Base-by-base conservation (phyloP, 805 yeast genomes). In the Hanseniaspora meyeri region DNA sequence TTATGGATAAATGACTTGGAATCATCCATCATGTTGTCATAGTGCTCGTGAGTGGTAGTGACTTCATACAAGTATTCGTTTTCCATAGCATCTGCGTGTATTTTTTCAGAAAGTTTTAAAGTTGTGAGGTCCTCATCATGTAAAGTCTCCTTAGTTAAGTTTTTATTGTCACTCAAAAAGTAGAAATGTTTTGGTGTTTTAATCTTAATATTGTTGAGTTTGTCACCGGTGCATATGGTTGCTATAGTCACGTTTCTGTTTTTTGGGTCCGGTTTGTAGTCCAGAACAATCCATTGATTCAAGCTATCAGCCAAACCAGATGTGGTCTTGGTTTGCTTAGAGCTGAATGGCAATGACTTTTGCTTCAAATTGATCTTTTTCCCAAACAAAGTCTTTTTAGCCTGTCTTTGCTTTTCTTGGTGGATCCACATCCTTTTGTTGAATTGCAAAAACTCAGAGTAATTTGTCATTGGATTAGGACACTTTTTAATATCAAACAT, bases 371-470 rank as follows among this genome's bases (percentile, higher is more conserved):
- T 77, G 9, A 89, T 85, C 46, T 91, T 80, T 66, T 75, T 73
- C 39, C 99, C 99, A 73, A 93, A 91, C 29, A 95, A 68, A 60
- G 81, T 82, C 55, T 75, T 76, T 64, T 97, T 77, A 63, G 95
- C 78, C 55, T 75, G 77, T 62, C 88, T 77, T 59, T 83, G 85
- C 59, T 79, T 78, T n/a, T 78, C 76, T 66, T 88, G 95, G 12
- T 80, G 72, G 50, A 72, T 78, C 99, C 99, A 93, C 65, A 87
- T 87, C n/a, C 81, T 76, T 67, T 91, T 89, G 68, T 86, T 91
- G 64, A 85, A 85, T 34, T 71, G 70, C 58, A 93, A 72, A 72
- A 85, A 86, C 0, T 77, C 83, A 17, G 66, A 76, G 68, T 86
- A 86, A 62, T 86, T 89, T 14, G 73, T 82, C 0, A 73, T 70